Conservation (phyloP, 306 rosid species). For the Prunus salicina region DNA sequence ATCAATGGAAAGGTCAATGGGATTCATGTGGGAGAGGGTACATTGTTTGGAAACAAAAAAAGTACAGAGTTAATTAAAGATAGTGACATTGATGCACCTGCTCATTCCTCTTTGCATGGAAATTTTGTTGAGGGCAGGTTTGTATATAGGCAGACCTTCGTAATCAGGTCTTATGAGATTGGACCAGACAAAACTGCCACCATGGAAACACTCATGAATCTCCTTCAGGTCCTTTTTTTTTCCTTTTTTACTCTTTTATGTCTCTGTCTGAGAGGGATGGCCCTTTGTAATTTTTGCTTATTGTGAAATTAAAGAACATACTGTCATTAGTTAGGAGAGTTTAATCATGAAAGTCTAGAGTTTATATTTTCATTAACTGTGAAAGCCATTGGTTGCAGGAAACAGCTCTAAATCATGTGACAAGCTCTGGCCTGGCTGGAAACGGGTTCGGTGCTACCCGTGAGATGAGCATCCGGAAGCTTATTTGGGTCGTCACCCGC, state of each 20-base stretch:
- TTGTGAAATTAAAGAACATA: background rate
- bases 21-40: conserved; percentile 28
- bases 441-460: conserved; percentile 83
- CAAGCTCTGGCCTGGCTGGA: conserved; percentile 79
- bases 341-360: background rate
- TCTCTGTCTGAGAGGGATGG: too few species aligned
- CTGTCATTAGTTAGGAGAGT: background rate
- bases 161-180: conserved; percentile 70
- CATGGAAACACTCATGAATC: conserved; percentile 79
- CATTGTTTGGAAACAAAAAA: conserved; percentile 5
- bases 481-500: conserved; percentile 90
- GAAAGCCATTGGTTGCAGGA: conserved; percentile 41
- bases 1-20: conserved; percentile 61
- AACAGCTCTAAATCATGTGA: conserved; percentile 84
- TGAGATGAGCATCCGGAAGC: conserved; percentile 81
- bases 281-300: background rate
- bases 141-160: conserved; percentile 61
- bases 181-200: conserved; percentile 79
- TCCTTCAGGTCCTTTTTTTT: conserved; percentile 52
- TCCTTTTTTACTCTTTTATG: background rate
- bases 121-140: conserved; percentile 64
- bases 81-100: conserved; percentile 33
- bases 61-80: conserved; percentile 3
- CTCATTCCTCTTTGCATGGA: conserved; percentile 54
- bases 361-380: background rate